Conservation (phyloP, 2,329 filamentous ascomycete genomes). For the Tolypocladium ophioglossoides region DNA sequence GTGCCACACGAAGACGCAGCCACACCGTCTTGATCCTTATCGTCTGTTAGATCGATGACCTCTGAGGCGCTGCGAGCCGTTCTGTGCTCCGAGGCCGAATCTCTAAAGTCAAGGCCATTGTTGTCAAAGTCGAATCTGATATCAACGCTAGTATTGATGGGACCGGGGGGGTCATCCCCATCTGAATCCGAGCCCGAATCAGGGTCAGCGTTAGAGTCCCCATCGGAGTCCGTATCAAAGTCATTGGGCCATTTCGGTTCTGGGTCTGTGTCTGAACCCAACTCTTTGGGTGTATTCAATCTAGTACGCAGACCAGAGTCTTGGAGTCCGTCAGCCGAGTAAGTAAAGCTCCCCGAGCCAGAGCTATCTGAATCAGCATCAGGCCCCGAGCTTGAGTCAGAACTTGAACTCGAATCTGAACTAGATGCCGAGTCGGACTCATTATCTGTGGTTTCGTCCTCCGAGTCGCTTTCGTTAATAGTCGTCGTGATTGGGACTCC, state of each 20-base stretch:
- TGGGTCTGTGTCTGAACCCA: neutral
- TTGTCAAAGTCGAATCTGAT: neutral
- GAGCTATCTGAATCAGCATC: neutral
- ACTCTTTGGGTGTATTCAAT: too few relatives aligned
- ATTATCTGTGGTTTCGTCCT: neutral
- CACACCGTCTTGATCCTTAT: neutral
- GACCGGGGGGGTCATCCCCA: neutral
- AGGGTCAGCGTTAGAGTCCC: neutral
- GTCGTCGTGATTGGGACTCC: neutral
- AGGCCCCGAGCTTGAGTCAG: neutral
- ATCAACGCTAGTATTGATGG: neutral
- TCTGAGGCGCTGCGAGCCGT: neutral
- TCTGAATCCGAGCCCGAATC: neutral
- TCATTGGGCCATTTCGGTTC: too few relatives aligned
- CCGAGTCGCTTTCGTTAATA: neutral
- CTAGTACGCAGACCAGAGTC: neutral
- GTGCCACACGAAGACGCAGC: neutral
- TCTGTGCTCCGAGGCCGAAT: neutral
- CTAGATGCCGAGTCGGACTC: neutral
- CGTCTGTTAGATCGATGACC: neutral
- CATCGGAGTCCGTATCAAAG: neutral
- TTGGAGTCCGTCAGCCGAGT: neutral
- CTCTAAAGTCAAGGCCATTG: neutral
- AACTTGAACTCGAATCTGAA: neutral
- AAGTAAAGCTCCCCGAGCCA: neutral